Evolutionary conservation across 2,329 filamentous ascomycete species (phyloP).

Genomic region (Xylariomycetidae sp.): DNA sequence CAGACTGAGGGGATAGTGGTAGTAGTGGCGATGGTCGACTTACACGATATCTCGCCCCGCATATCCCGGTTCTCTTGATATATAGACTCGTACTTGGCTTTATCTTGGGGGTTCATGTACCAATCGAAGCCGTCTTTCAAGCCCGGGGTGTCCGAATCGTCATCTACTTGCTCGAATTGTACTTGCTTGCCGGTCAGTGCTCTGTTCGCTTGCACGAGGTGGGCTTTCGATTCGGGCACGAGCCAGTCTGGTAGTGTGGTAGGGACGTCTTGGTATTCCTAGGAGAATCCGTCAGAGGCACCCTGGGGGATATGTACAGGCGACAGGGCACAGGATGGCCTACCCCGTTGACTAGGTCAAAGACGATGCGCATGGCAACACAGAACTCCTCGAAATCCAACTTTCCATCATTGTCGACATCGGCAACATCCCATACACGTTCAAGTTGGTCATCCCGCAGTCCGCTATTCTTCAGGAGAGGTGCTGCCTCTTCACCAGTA

Average conservation of each 20-base stretch:
- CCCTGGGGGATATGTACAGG: no score
- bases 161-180: slow-evolving; percentile 80
- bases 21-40: slow-evolving; percentile 26
- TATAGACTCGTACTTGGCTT: slow-evolving; percentile 93
- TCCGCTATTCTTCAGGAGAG: slow-evolving; percentile 60
- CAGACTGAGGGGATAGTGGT: slow-evolving; percentile 1
- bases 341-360: slow-evolving; percentile 93
- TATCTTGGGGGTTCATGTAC: slow-evolving; percentile 95
- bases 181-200: slow-evolving; percentile 75
- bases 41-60: slow-evolving; percentile 78
- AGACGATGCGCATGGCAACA: slow-evolving; percentile 96
- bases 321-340: slow-evolving; percentile 7
- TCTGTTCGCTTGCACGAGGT: slow-evolving; percentile 78
- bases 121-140: slow-evolving; percentile 97
- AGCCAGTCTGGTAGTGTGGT: slow-evolving; percentile 87
- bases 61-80: slow-evolving; percentile 88
- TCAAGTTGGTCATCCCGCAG: slow-evolving; percentile 77
- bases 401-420: slow-evolving; percentile 96
- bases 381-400: slow-evolving; percentile 99
- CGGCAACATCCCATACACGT: slow-evolving; percentile 92
- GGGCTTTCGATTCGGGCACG: slow-evolving; percentile 89
- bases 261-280: slow-evolving; percentile 92
- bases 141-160: slow-evolving; percentile 75
- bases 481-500: slow-evolving; percentile 58
- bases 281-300: no score